Conservation (phyloP, 2,329 filamentous ascomycete genomes). For the Fusarium sp. region DNA sequence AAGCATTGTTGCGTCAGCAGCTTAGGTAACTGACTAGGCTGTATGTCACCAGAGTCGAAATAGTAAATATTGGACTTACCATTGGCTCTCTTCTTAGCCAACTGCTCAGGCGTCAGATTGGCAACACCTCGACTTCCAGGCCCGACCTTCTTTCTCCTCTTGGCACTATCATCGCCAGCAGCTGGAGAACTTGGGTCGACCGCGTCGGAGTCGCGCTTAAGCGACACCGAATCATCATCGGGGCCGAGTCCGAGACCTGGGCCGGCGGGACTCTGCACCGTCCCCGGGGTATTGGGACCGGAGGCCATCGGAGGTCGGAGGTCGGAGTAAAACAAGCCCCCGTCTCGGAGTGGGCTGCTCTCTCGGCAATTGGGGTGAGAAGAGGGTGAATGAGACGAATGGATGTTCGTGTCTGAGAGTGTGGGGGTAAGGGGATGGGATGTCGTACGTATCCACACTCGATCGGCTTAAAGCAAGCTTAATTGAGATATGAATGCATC, state of each 20-base stretch:
- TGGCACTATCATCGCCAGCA: conserved; percentile 48
- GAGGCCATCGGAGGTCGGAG: conserved; percentile 40
- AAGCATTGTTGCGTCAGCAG: conserved; percentile 5
- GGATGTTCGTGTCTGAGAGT: conserved; percentile 19
- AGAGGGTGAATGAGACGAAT: conserved; percentile 17
- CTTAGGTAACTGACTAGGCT: background rate
- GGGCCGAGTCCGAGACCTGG: conserved; percentile 16
- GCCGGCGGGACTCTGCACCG: conserved; percentile 37
- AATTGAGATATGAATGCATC: background rate
- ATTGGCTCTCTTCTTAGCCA: conserved; percentile 75
- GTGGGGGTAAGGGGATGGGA: conserved; percentile 30
- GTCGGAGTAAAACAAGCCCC: conserved; percentile 17
- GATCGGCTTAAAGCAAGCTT: conserved; percentile 1
- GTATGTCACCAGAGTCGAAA: conserved; percentile 1
- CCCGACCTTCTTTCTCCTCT: conserved; percentile 63
- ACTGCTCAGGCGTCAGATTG: conserved; percentile 79
- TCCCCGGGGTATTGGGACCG: conserved; percentile 40
- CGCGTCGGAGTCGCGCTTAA: conserved; percentile 45
- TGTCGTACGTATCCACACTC: conserved; percentile 31
- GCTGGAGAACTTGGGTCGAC: conserved; percentile 36
- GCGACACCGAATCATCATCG: conserved; percentile 24
- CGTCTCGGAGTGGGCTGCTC: conserved; percentile 21
- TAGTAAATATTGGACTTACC: conserved; percentile 56
- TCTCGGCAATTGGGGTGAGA: conserved; percentile 27
- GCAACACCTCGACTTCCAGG: conserved; percentile 65